Conservation (phyloP, 768 basidiomycete species). For the Agrocybe praecox region DNA sequence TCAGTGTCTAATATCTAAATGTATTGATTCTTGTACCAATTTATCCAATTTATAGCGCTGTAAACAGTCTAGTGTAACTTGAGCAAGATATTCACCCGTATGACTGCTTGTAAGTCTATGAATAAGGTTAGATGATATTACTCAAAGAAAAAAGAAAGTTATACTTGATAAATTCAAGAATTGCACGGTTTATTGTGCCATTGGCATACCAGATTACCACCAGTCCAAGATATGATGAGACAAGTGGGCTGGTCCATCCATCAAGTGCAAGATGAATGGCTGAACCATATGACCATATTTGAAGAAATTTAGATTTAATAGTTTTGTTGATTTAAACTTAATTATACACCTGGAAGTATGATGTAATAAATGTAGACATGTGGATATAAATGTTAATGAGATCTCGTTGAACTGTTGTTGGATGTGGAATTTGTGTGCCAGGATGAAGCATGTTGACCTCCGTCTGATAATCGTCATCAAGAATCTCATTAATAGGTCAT, state of each 20-base stretch:
- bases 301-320: slow-evolving; percentile 5
- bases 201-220: slow-evolving; percentile 29
- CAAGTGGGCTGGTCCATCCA: slow-evolving; percentile 35
- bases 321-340: not conserved
- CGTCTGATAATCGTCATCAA: slow-evolving; percentile 25
- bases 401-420: slow-evolving; percentile 25
- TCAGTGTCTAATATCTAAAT: not conserved
- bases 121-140: not conserved
- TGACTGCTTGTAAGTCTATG: slow-evolving; percentile 27
- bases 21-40: slow-evolving; percentile 13
- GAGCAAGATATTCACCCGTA: slow-evolving; percentile 29
- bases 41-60: slow-evolving; percentile 27
- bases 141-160: not conserved
- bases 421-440: slow-evolving; percentile 23
- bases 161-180: slow-evolving; percentile 36
- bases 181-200: slow-evolving; percentile 26
- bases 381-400: not conserved
- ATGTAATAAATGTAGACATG: slow-evolving; percentile 7
- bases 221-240: slow-evolving; percentile 29
- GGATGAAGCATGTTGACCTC: slow-evolving; percentile 33
- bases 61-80: slow-evolving; percentile 24
- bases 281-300: not conserved
- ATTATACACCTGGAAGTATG: slow-evolving; percentile 22
- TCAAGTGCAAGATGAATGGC: slow-evolving; percentile 33
- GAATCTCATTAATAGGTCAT: slow-evolving; percentile 27